Percentiles rank a stretch among this genome's conserved stretches.
These are phyloP conservation scores for Pseudocercospora vitis DNA, from an alignment of 2,329 filamentous ascomycete genomes.

Conservation along the genomic window DNA sequence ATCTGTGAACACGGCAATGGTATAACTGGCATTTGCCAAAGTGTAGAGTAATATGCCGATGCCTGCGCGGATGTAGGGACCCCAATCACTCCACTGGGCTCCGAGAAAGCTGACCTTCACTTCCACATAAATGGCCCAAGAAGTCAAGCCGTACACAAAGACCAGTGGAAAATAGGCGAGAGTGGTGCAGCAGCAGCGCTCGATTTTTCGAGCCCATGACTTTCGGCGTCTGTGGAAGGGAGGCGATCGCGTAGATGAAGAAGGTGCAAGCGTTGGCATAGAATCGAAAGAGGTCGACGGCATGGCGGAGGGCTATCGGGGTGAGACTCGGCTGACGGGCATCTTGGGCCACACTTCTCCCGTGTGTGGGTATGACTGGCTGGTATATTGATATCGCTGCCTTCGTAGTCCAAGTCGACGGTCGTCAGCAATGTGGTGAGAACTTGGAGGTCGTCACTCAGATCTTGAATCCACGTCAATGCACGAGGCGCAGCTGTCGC, in stretches of 20 bases:
- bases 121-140: constrained; percentile 90
- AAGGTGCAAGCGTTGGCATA: constrained; percentile 32
- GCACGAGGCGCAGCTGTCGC: background rate
- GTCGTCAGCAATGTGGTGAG: background rate
- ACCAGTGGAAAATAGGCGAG: constrained; percentile 30
- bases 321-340: background rate
- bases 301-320: constrained; percentile 13
- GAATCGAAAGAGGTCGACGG: constrained; percentile 28
- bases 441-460: background rate
- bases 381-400: background rate
- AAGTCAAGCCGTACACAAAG: constrained; percentile 58
- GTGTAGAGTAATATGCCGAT: constrained; percentile 71
- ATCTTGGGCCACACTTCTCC: background rate
- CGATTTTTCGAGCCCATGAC: constrained; percentile 66
- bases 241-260: constrained; percentile 30
- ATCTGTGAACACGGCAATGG: constrained; percentile 86
- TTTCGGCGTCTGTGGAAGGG: constrained; percentile 36
- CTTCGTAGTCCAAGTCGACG: background rate
- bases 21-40: constrained; percentile 86
- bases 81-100: constrained; percentile 1
- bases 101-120: constrained; percentile 55
- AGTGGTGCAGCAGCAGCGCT: constrained; percentile 77
- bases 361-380: background rate
- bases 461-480: no score
- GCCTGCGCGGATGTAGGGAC: constrained; percentile 44